phyloP scores from a whole-genome alignment of 1,284 basidiomycete species.

The Cutaneotrichosporon cutaneum region DNA sequence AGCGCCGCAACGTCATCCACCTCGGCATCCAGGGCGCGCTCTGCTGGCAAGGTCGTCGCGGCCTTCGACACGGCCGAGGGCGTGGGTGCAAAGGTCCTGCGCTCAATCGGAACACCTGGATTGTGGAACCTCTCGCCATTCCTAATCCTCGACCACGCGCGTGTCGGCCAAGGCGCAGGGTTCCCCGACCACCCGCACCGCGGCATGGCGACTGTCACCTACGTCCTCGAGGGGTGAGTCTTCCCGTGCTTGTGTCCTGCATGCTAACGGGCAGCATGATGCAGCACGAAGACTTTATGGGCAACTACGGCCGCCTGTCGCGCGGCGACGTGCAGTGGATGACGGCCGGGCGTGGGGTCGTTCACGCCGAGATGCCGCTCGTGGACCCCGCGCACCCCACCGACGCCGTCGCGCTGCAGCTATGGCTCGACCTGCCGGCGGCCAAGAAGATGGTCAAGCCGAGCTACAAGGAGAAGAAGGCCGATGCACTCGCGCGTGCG shows the following conservation, averaged over 20 bases:
- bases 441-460: conserved; percentile 74
- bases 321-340: conserved; percentile 93
- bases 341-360: conserved; percentile 69
- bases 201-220: conserved; percentile 73
- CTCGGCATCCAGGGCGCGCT: conserved; percentile 51
- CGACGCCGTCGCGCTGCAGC: conserved; percentile 68
- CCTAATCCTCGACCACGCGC: conserved; percentile 62
- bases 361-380: conserved; percentile 86
- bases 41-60: conserved; percentile 68
- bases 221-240: conserved; percentile 62
- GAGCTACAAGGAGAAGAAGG: conserved; percentile 57
- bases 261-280: conserved; percentile 20
- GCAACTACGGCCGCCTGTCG: conserved; percentile 74
- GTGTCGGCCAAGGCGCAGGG: conserved; percentile 50
- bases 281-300: conserved; percentile 88
- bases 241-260: not conserved
- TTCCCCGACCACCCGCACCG: conserved; percentile 78
- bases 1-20: not conserved
- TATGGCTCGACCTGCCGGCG: conserved; percentile 92
- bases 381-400: conserved; percentile 57
- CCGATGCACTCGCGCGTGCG: conserved; percentile 57
- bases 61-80: conserved; percentile 83
- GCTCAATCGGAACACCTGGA: conserved; percentile 75
- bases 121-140: conserved; percentile 85
- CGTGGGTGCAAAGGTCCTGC: conserved; percentile 80